Conservation (phyloP, 768 basidiomycete species). For the Lactifluus subvellereus region DNA sequence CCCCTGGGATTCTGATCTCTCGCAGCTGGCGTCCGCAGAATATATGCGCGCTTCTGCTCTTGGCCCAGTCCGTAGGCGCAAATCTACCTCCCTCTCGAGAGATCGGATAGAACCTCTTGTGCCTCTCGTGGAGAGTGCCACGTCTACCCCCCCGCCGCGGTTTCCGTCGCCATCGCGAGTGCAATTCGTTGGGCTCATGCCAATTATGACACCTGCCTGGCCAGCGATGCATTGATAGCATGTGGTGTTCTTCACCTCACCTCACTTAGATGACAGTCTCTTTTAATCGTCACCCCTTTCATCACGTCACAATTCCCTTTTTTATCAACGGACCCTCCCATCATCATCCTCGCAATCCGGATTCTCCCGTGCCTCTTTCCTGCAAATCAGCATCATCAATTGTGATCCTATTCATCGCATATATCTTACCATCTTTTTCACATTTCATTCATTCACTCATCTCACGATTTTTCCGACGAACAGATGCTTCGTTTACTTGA, state of each 20-base stretch:
- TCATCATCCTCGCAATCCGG: conserved; percentile 19
- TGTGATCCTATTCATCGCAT: conserved; percentile 21
- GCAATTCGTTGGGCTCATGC: conserved; percentile 24
- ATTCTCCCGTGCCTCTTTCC: conserved; percentile 19
- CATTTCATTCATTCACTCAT: conserved; percentile 20
- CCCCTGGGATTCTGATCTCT: conserved; percentile 24
- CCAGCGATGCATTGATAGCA: conserved; percentile 4
- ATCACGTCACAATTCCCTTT: conserved; percentile 21
- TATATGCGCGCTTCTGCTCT: conserved; percentile 10
- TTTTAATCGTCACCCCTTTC: conserved; percentile 16
- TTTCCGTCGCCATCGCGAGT: conserved; percentile 21
- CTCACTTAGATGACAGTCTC: conserved; percentile 5
- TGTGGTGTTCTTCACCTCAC: conserved; percentile 3
- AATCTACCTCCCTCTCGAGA: conserved; percentile 16
- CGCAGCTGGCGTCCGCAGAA: conserved; percentile 18
- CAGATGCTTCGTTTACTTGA: conserved; percentile 10
- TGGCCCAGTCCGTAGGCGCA: conserved; percentile 25
- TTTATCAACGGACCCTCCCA: conserved; percentile 20
- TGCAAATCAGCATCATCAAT: conserved; percentile 20
- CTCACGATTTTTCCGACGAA: conserved; percentile 15
- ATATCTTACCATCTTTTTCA: conserved; percentile 20
- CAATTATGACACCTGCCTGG: conserved; percentile 21
- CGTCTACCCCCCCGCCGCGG: conserved; percentile 24
- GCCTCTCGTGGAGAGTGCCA: conserved; percentile 1
- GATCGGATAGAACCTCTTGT: conserved; percentile 12